Evolutionary conservation across 1,284 basidiomycete genomes (phyloP), one percentile per base, ranked within the genome.

Genomic region (Cystobasidium sp.): DNA sequence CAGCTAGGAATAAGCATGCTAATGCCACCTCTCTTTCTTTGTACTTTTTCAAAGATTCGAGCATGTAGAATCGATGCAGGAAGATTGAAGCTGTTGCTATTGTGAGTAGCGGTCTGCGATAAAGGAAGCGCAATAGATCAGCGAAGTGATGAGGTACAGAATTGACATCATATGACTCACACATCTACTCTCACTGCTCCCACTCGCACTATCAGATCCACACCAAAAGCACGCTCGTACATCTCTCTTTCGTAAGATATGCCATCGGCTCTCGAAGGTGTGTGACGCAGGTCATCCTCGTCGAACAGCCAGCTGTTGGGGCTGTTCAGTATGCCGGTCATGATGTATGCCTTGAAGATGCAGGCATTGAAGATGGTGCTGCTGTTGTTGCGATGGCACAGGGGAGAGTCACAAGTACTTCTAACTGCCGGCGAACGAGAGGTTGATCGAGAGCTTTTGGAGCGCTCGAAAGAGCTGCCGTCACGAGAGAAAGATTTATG

Each of bases 51-150:
- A 80, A 31, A 1, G 75, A 63, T 31, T 75, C 68, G 12, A 79
- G 65, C 80, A 81, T 81, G 77, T 80, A 81, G 75, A 81, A 81
- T 1, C 80, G 75, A 66, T 81, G 79, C 39, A 81, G 24, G 65
- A 78, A 77, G 6, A 77, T 75, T 3, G 78, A 76, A 1, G 80
- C 79, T 3, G 80, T 79, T 14, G 75, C 74, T 20, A 79, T 51
- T 9, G 77, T 76, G 14, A 79, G 53, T 20, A 77, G 75, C 1
- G 76, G 77, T 14, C 76, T 78, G 74, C 22, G 55, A 70, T 37
- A 6, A 16, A 18, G 22, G 41, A n/a, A 37, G 9, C n/a, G 39
- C 56, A 62, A 10, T 2, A 10, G 22, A 1, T 49, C 24, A 43
- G 16, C 31, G n/a, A 39, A n/a, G 39, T 49, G 49, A 49, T 46